Conservation (phyloP, 2,329 filamentous ascomycete species). For the Trichoderma atrobrunneum region DNA sequence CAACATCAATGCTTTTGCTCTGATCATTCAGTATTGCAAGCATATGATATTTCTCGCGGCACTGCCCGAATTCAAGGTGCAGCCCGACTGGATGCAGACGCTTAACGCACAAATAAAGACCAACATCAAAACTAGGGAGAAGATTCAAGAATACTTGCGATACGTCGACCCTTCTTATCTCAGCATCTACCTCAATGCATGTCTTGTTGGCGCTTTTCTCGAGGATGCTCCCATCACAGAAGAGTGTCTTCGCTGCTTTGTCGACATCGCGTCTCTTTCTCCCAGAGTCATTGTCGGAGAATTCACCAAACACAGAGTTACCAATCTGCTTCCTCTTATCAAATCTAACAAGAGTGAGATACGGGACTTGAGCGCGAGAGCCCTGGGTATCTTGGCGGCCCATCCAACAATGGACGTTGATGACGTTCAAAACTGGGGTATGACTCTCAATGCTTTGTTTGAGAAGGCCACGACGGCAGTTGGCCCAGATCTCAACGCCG, state of each 20-base stretch:
- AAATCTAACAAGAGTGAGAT: constrained; percentile 70
- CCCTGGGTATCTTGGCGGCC: constrained; percentile 73
- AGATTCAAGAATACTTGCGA: constrained; percentile 54
- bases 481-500: constrained; percentile 44
- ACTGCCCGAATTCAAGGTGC: constrained; percentile 52
- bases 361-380: constrained; percentile 64
- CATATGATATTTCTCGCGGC: constrained; percentile 52
- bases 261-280: constrained; percentile 50
- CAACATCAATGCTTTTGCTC: constrained; percentile 57
- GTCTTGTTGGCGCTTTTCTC: constrained; percentile 55
- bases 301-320: constrained; percentile 45
- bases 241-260: constrained; percentile 51
- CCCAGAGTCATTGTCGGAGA: constrained; percentile 50
- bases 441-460: constrained; percentile 43
- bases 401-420: constrained; percentile 50
- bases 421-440: constrained; percentile 27
- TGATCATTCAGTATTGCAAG: constrained; percentile 67
- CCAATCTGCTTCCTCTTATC: constrained; percentile 57
- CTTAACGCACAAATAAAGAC: constrained; percentile 71
- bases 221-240: constrained; percentile 43
- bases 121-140: constrained; percentile 61
- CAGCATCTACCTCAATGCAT: constrained; percentile 48
- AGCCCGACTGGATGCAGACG: constrained; percentile 81
- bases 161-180: constrained; percentile 39
- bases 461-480: constrained; percentile 40